Conservation (phyloP, 441 rosid genomes). For the Codiaeum variegatum region DNA sequence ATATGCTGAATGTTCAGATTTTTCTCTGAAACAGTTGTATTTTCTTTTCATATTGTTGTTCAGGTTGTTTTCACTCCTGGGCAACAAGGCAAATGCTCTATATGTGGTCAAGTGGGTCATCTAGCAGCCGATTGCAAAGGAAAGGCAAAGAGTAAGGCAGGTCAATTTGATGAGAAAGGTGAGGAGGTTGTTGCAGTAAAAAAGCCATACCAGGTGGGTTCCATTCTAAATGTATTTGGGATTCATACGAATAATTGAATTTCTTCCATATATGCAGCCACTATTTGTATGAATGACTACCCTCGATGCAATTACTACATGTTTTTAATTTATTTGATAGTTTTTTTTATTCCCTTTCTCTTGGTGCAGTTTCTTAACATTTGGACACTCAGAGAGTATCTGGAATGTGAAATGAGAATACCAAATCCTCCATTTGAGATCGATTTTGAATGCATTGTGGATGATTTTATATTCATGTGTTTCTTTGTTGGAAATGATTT, state of each 20-base stretch:
- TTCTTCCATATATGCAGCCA: neutral
- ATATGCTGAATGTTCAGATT: neutral
- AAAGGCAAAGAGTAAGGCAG: slow-evolving; percentile 77
- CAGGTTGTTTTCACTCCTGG: slow-evolving; percentile 93
- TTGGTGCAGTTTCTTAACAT: slow-evolving; percentile 74
- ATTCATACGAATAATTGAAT: neutral
- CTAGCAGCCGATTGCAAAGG: slow-evolving; percentile 86
- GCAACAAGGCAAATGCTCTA: slow-evolving; percentile 85
- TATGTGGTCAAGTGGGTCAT: slow-evolving; percentile 97
- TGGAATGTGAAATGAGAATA: slow-evolving; percentile 74
- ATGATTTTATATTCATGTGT: slow-evolving; percentile 98
- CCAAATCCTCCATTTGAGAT: slow-evolving; percentile 49
- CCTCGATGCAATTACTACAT: neutral
- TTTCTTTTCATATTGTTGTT: slow-evolving; percentile 21
- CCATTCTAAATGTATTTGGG: neutral
- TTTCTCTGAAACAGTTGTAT: neutral
- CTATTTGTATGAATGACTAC: neutral
- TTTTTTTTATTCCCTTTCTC: neutral
- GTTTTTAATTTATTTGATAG: neutral
- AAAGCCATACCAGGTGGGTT: slow-evolving; percentile 88
- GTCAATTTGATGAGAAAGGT: slow-evolving; percentile 93
- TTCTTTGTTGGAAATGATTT: slow-evolving; percentile 99
- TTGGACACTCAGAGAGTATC: slow-evolving; percentile 93
- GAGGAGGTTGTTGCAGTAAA: slow-evolving; percentile 47
- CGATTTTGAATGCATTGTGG: slow-evolving; percentile 80